Evolutionary conservation across 176 grass and related monocot species (phyloP).

Genomic region (Juncus inflexus): DNA sequence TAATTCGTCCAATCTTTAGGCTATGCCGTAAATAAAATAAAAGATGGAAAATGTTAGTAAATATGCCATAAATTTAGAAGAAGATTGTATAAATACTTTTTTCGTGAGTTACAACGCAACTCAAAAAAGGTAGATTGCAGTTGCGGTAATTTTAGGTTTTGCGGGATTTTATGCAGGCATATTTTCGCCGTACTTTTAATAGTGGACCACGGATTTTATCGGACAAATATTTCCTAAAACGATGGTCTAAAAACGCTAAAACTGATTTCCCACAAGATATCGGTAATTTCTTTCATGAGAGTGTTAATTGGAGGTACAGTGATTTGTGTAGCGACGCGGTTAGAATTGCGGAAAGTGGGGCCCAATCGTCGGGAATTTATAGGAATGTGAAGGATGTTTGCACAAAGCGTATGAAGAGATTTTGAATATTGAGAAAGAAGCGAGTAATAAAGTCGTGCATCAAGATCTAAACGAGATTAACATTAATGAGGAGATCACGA

Average conservation of each 20-base stretch:
- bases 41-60: constrained; percentile 53
- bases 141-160: constrained; percentile 80
- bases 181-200: constrained; percentile 83
- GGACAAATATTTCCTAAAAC: constrained; percentile 60
- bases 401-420: constrained; percentile 75
- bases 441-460: constrained; percentile 36
- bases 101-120: constrained; percentile 65
- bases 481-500: constrained; percentile 82
- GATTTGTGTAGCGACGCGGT: constrained; percentile 65
- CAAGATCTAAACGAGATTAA: constrained; percentile 75
- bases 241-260: constrained; percentile 77
- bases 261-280: constrained; percentile 44
- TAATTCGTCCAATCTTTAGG: constrained; percentile 86
- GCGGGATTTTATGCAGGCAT: constrained; percentile 86
- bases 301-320: constrained; percentile 55
- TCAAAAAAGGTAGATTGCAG: constrained; percentile 65
- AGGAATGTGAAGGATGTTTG: constrained; percentile 71
- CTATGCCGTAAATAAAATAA: constrained; percentile 68
- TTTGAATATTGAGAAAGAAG: constrained; percentile 66
- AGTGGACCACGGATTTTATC: constrained; percentile 57
- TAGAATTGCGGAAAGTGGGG: constrained; percentile 65
- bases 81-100: constrained; percentile 67
- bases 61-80: constrained; percentile 68
- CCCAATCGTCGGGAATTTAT: constrained; percentile 47
- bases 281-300: constrained; percentile 28